Conservation (phyloP, 75 land plant species). For the Larix kaempferi region DNA sequence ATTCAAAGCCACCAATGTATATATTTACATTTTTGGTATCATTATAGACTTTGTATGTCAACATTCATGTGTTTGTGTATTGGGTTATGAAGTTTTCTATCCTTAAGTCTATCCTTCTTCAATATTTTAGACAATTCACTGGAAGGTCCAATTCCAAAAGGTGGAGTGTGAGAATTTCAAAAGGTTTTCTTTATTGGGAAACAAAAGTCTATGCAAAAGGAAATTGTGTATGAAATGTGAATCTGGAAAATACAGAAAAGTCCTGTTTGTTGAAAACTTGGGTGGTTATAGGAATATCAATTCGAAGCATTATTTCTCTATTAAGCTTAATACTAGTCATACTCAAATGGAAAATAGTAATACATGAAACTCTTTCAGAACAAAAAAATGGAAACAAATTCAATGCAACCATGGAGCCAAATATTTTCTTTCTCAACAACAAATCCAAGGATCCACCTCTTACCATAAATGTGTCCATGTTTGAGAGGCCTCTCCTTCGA, state of each 20-base stretch:
- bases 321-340: slow-evolving; percentile 12
- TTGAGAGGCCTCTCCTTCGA: slow-evolving; percentile 49
- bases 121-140: slow-evolving; percentile 33
- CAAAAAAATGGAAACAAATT: slow-evolving; percentile 27
- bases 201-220: slow-evolving; percentile 5
- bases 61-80: no score
- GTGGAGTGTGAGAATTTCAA: slow-evolving; percentile 34
- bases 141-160: slow-evolving; percentile 42
- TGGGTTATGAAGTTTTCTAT: no score
- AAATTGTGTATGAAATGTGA: slow-evolving; percentile 20
- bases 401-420: slow-evolving; percentile 14
- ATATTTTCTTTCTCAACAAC: slow-evolving; percentile 11
- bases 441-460: slow-evolving; percentile 39
- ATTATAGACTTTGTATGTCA: no score
- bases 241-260: neutral
- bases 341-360: slow-evolving; percentile 23
- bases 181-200: slow-evolving; percentile 25
- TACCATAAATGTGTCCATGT: slow-evolving; percentile 53
- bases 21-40: no score
- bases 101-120: slow-evolving; percentile 20
- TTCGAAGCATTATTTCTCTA: slow-evolving; percentile 23
- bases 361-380: slow-evolving; percentile 10
- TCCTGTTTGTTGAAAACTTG: slow-evolving; percentile 16
- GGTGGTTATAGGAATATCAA: slow-evolving; percentile 25
- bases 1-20: no score